phyloP scores from a whole-genome alignment of 2,329 filamentous ascomycete genomes.

The Aspergillus jensenii region DNA sequence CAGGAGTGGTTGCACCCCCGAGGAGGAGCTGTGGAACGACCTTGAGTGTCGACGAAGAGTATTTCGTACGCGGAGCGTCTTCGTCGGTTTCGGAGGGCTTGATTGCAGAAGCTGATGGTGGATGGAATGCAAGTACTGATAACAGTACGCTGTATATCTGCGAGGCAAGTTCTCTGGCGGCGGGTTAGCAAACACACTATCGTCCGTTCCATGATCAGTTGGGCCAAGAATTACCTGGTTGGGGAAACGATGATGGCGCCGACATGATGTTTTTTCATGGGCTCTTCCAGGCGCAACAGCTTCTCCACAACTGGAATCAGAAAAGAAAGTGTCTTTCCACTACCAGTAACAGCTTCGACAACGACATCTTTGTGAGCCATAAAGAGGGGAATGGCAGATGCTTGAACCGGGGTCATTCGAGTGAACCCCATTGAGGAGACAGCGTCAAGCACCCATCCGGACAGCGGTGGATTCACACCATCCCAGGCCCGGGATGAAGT shows the following conservation, averaged over 20 bases:
- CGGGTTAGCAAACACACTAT: neutral
- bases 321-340: slow-evolving; percentile 86
- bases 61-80: slow-evolving; percentile 36
- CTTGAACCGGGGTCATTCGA: slow-evolving; percentile 92
- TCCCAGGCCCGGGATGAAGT: slow-evolving; percentile 62
- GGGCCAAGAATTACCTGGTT: slow-evolving; percentile 52
- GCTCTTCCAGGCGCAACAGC: slow-evolving; percentile 74
- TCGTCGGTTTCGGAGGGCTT: slow-evolving; percentile 47
- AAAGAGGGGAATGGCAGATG: slow-evolving; percentile 84
- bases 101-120: slow-evolving; percentile 62
- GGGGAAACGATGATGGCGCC: slow-evolving; percentile 90
- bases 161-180: slow-evolving; percentile 73
- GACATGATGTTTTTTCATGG: slow-evolving; percentile 85
- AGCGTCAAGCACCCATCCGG: slow-evolving; percentile 83
- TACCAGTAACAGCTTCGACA: slow-evolving; percentile 88
- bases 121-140: slow-evolving; percentile 79
- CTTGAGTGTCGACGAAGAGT: slow-evolving; percentile 52
- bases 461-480: slow-evolving; percentile 67
- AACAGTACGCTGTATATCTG: slow-evolving; percentile 84
- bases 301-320: slow-evolving; percentile 81
- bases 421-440: slow-evolving; percentile 80
- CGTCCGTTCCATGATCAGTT: neutral
- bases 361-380: slow-evolving; percentile 89
- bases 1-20: slow-evolving; percentile 76
- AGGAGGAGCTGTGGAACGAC: slow-evolving; percentile 85